These are phyloP conservation scores for Ophiosphaerella narmari DNA, from an alignment of 2,329 filamentous ascomycete species.

Conservation along the genomic window DNA sequence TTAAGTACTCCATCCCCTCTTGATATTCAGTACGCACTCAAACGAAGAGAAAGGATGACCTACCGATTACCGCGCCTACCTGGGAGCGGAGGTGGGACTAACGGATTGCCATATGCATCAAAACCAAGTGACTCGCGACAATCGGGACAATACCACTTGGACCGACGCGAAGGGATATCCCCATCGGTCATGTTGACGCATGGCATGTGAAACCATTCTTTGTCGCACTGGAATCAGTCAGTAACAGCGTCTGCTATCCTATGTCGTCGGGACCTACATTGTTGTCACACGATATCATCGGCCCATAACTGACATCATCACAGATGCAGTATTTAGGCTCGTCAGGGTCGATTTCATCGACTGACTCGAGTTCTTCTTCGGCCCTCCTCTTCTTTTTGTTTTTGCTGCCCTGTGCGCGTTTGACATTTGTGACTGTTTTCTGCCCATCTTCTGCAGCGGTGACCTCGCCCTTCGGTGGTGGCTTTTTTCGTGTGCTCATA, in stretches of 20 bases:
- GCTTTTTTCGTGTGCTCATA: slow-evolving; percentile 63
- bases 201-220: slow-evolving; percentile 83
- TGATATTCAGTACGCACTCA: slow-evolving; percentile 34
- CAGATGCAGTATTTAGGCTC: slow-evolving; percentile 80
- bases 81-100: slow-evolving; percentile 38
- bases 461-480: slow-evolving; percentile 74
- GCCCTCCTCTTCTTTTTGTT: slow-evolving; percentile 50
- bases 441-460: slow-evolving; percentile 64
- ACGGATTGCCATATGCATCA: slow-evolving; percentile 42
- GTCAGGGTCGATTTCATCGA: slow-evolving; percentile 67
- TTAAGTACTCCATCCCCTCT: slow-evolving; percentile 43
- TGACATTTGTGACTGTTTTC: slow-evolving; percentile 70
- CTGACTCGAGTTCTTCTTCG: slow-evolving; percentile 30
- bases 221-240: slow-evolving; percentile 64
- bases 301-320: slow-evolving; percentile 78
- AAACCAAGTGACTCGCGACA: slow-evolving; percentile 53
- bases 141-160: slow-evolving; percentile 85
- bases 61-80: slow-evolving; percentile 41
- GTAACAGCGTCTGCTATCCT: slow-evolving; percentile 4
- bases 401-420: slow-evolving; percentile 59
- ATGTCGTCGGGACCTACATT: slow-evolving; percentile 52
- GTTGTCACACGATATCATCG: slow-evolving; percentile 84
- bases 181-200: slow-evolving; percentile 68
- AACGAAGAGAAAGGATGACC: slow-evolving; percentile 24
- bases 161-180: slow-evolving; percentile 70